These are phyloP conservation scores for Arthrobotrys megalospora DNA, from an alignment of 2,329 filamentous ascomycete species.

Conservation along the genomic window DNA sequence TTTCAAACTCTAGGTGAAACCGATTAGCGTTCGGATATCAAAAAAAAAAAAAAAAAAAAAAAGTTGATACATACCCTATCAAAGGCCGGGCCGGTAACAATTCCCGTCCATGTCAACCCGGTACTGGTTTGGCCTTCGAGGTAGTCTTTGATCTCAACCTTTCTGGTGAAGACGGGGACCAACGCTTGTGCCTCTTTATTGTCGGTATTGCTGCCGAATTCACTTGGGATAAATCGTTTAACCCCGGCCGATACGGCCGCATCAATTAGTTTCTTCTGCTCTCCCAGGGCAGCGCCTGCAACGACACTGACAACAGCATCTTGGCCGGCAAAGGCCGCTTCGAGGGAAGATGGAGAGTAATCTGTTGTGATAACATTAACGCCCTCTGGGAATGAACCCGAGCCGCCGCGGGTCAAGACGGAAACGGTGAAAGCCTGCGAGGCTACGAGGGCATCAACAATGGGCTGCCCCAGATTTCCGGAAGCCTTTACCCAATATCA, in stretches of 20 bases:
- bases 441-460: conserved; percentile 32
- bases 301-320: conserved; percentile 74
- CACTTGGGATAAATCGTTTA: conserved; percentile 75
- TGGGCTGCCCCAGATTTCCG: conserved; percentile 43
- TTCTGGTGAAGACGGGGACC: conserved; percentile 51
- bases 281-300: conserved; percentile 64
- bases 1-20: conserved; percentile 68
- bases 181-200: conserved; percentile 45
- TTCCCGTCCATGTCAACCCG: conserved; percentile 74
- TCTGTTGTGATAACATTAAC: conserved; percentile 65
- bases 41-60: conserved; percentile 13
- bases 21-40: neutral
- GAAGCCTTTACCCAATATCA: conserved; percentile 29
- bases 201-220: conserved; percentile 70
- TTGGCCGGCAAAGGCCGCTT: conserved; percentile 71
- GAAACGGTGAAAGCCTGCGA: conserved; percentile 48
- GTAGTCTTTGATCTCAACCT: conserved; percentile 68
- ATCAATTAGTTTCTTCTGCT: conserved; percentile 73
- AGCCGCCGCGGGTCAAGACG: conserved; percentile 25
- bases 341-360: conserved; percentile 72
- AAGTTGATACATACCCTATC: conserved; percentile 70
- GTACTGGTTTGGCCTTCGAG: conserved; percentile 70
- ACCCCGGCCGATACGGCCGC: conserved; percentile 75
- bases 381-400: conserved; percentile 24
- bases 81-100: conserved; percentile 75